Evolutionary conservation across 352 stramenopile genomes (phyloP), one percentile per base, ranked within the genome.

Genomic region (Peronosclerospora sorghi): DNA sequence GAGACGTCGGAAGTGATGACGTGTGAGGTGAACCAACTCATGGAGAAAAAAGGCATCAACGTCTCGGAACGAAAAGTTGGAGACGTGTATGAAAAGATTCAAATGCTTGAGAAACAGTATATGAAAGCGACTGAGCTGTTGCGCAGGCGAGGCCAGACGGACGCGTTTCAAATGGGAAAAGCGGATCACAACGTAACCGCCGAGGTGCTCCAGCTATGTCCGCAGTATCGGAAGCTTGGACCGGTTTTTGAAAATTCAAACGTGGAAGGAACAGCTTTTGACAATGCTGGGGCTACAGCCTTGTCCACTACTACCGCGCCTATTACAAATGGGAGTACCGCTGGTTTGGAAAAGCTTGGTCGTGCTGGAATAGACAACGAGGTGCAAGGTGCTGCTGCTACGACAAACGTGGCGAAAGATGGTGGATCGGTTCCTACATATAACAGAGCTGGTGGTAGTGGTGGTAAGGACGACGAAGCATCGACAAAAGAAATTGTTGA

Each of bases 161-260:
- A 64, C 13, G 48, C 55, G 4, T 66, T 72, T 29, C 29, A 49
- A 15, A 41, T 29, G 15, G 56, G 41, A 18, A 32, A 46, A 10
- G 35, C 46, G 23, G 36, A 35, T 41, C 14, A 26, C 17, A 26
- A 63, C 2, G 35, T 59, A 6, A 27, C 41, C 19, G 18, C 20
- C n/a, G 35, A 52, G 12, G 50, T 62, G 38, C 24, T 45, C 8
- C 40, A 45, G 28, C 21, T 64, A 8, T 72, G 54, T 43, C 50
- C 50, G 21, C 29, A 54, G n/a, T 75, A 69, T 44, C 53, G 44
- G 29, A 34, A 62, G 27, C 46, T 75, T 5, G 8, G 26, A 35
- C 51, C 51, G 0, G 39, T 63, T 10, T 59, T 64, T 38, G 55
- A 28, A 4, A 30, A 26, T 26, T 26, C 21, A 7, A 26, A 26